Evolutionary conservation across 2,329 filamentous ascomycete genomes (phyloP), one percentile per base, ranked within the genome.

Genomic region (Fusarium sp.): DNA sequence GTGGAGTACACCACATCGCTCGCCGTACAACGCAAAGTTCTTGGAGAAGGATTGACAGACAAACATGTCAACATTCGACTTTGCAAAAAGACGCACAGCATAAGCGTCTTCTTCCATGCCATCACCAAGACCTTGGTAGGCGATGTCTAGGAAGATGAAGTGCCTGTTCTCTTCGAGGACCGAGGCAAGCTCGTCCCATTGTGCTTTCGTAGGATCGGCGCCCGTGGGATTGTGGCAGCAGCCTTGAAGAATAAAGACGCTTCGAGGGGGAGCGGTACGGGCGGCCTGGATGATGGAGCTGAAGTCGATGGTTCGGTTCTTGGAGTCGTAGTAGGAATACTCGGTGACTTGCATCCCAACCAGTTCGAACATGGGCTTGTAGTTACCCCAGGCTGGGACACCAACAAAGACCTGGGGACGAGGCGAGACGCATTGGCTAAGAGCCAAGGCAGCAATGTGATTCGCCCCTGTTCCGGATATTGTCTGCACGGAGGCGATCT

Each of bases 211-310:
- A 5, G 80, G 70, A 60, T 83, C 82, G 5, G 77, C 75, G 9
- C 80, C 82, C 0, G 82, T 82, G 2, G 82, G 82, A 62, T 84
- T 83, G 62, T 84, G 81, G 62, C 81, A 82, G 69, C 82, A 83
- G 2, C 73, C 81, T 58, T 84, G 82, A 3, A 84, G 73, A 9
- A 82, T 62, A 37, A 83, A 82, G 18, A 82, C 76, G 69, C 80
- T 82, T 16, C 77, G 73, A 7, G 60, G 52, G 6, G 79, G 76
- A 6, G 82, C 82, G 1, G 79, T 57, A 20, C 54, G 62, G 13
- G 72, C 64, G 0, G 80, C 74, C 2, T 67, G 29, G 0, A 82
- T 71, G 2, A 81, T 54, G 0, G 73, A 73, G 4, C 67, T 45
- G 59, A 82, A 81, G 64, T 82, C 76, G 16, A 83, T 72, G 4